Percentiles rank a stretch among this genome's conserved stretches.
These are phyloP conservation scores for Talaromyces wortmannii DNA, from an alignment of 495 filamentous ascomycete species.

Conservation along the genomic window DNA sequence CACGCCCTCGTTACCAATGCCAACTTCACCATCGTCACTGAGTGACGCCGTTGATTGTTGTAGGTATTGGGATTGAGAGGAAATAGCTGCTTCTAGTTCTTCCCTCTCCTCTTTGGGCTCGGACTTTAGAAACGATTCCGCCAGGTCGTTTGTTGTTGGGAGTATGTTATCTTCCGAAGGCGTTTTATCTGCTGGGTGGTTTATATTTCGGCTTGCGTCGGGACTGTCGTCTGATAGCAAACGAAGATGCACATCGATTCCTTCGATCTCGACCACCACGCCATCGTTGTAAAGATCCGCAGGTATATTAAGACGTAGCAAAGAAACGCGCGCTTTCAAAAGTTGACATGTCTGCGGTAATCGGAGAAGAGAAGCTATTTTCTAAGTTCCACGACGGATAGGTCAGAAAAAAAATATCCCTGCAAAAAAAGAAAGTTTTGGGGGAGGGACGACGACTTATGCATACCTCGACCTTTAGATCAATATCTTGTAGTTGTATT, in stretches of 20 bases:
- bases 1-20: constrained; percentile 64
- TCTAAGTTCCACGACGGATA: constrained; percentile 35
- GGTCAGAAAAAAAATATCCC: constrained; percentile 1
- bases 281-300: constrained; percentile 74
- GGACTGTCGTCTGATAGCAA: constrained; percentile 25
- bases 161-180: constrained; percentile 22
- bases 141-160: constrained; percentile 75
- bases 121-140: constrained; percentile 78
- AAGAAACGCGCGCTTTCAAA: constrained; percentile 58
- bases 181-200: not conserved
- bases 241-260: constrained; percentile 59
- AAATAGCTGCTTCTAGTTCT: constrained; percentile 70
- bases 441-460: not conserved
- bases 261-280: constrained; percentile 70
- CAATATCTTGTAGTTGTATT: constrained; percentile 76
- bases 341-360: constrained; percentile 65
- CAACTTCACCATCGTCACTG: constrained; percentile 54
- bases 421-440: constrained; percentile 6
- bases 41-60: constrained; percentile 37
- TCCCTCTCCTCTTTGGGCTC: constrained; percentile 70
- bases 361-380: constrained; percentile 64
- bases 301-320: constrained; percentile 70
- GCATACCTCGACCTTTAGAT: constrained; percentile 63
- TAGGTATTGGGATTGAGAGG: constrained; percentile 50
- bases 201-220: not conserved